Base-by-base conservation (phyloP, 176 grass and related monocot species). In the Metroxylon sagu region DNA sequence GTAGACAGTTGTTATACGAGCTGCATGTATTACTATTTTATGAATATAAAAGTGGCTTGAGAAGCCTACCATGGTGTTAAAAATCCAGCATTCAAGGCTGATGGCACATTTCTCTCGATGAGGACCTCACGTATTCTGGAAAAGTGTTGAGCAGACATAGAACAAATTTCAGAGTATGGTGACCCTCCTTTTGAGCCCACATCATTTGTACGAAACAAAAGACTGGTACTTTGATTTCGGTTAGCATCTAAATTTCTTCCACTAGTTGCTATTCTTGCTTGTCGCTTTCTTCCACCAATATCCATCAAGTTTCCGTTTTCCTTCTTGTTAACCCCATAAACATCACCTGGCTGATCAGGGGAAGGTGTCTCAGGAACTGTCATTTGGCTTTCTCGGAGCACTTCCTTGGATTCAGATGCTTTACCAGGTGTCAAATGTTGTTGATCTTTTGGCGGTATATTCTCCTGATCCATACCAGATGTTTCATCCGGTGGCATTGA, bases 351-450 rank as follows among this genome's bases (percentile, higher is more conserved):
- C 53, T 93, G 76, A 82, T 98, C 94, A 65, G 94, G 94, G 56
- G 94, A 98, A 76, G 94, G 94, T 14, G 94, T 98, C 76, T 98
- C 94, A 39, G 94, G 94, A 69, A 93, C 85, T 26, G 82, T 89
- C 74, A 98, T 72, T 67, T 93, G 88, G 56, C 82, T 98, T 77
- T 98, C 94, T 67, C 49, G 85, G 26, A 92, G 81, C 56, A 78
- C 58, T 43, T 83, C 84, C 75, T 81, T 95, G 50, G 73, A 63
- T 39, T 95, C 91, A 62, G 60, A 76, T 53, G 48, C 72, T 72
- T 89, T 98, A 67, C 68, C 79, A 73, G 76, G 94, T 71, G 94
- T 93, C 66, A 79, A 78, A 54, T 83, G 82, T 50, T 85, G 84
- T 70, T 83, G 76, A 75, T 82, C 83, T 67, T 76, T 79, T 52